A percentile compares a stretch with the other conserved stretches of the same genome.
Conservation (phyloP, 2,329 filamentous ascomycete genomes). For the Pseudogymnoascus sp. region DNA sequence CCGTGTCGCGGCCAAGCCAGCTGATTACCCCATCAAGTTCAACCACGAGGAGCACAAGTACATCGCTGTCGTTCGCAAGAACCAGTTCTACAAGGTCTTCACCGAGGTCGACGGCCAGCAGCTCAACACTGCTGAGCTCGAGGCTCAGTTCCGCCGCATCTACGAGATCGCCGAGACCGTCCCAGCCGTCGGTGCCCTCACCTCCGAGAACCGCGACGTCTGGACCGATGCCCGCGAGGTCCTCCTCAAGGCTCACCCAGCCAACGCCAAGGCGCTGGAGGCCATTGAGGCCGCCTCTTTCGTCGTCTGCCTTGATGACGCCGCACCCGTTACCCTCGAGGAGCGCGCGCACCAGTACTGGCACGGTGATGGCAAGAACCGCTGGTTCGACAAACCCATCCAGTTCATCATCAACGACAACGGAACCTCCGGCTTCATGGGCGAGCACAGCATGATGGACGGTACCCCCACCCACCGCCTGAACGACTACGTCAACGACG, state of each 20-base stretch:
- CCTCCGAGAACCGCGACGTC: constrained; percentile 85
- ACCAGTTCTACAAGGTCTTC: constrained; percentile 90
- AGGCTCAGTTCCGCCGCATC: constrained; percentile 79
- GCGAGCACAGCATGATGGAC: constrained; percentile 99
- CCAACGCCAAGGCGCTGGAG: constrained; percentile 71
- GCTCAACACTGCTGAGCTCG: constrained; percentile 81
- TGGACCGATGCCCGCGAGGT: constrained; percentile 79
- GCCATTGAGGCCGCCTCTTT: constrained; percentile 86
- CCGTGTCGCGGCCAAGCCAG: constrained; percentile 73
- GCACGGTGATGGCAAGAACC: constrained; percentile 93
- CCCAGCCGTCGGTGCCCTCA: constrained; percentile 74
- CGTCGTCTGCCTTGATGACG: constrained; percentile 87
- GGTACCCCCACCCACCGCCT: constrained; percentile 94
- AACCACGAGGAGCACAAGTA: constrained; percentile 69
- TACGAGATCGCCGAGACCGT: constrained; percentile 69
- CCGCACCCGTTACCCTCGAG: constrained; percentile 83
- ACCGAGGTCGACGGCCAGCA: constrained; percentile 76
- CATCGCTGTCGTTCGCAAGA: constrained; percentile 86
- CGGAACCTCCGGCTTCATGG: constrained; percentile 93
- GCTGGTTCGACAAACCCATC: constrained; percentile 96
- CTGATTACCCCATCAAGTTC: constrained; percentile 80
- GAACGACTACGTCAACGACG: constrained; percentile 87
- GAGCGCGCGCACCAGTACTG: constrained; percentile 95
- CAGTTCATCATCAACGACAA: constrained; percentile 99
- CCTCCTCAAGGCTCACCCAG: constrained; percentile 67